Percentiles rank a stretch among this genome's conserved stretches.
These are phyloP conservation scores for Botrytis paeoniae DNA, from an alignment of 2,329 filamentous ascomycete species.

Conservation along the genomic window DNA sequence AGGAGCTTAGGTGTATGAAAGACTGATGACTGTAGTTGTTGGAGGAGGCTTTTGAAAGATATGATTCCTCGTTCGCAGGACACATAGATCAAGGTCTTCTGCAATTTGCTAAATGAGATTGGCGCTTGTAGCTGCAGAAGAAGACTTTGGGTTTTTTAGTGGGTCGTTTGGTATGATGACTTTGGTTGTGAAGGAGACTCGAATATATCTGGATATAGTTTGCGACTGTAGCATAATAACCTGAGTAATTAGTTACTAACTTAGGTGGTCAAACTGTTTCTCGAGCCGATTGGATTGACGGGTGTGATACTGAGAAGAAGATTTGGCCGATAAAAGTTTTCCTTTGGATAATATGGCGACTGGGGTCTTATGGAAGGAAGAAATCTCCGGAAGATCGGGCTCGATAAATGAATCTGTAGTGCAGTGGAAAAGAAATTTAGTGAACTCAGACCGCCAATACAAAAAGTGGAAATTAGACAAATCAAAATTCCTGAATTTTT, in stretches of 20 bases:
- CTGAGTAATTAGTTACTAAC: background rate
- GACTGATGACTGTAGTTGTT: background rate
- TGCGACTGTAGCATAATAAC: background rate
- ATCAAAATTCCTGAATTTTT: background rate
- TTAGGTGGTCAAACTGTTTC: background rate
- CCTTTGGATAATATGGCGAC: accelerated
- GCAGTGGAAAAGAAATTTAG: background rate
- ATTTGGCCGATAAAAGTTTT: background rate
- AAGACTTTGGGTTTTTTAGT: too few species aligned
- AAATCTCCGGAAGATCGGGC: background rate
- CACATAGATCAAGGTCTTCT: background rate
- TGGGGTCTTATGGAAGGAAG: background rate
- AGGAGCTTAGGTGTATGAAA: background rate
- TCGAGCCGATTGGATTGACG: background rate
- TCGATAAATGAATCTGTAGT: background rate
- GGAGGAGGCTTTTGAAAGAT: background rate
- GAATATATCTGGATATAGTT: too few species aligned
- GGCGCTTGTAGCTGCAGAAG: background rate
- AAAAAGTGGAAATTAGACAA: background rate
- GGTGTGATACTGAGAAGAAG: background rate
- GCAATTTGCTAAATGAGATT: too few species aligned
- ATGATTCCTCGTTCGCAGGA: background rate
- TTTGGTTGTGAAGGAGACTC: background rate
- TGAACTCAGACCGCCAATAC: background rate
- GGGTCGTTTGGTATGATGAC: background rate